Conservation (phyloP, 208 protist genomes). For the Trypanosomatidae sp. region DNA sequence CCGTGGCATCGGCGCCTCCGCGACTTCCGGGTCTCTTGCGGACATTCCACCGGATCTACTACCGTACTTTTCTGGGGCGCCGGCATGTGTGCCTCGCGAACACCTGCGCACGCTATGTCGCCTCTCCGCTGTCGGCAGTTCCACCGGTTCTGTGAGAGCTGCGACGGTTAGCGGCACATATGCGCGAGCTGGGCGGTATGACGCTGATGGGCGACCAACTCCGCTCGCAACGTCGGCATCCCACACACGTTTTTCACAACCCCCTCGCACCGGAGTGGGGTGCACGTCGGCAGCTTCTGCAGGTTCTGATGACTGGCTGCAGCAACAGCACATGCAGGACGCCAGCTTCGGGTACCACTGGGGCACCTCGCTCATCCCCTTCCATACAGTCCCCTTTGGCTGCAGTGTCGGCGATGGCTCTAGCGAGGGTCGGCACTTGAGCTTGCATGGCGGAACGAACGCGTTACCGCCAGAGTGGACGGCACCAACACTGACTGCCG, state of each 20-base stretch:
- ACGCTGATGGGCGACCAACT: background rate
- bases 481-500: background rate
- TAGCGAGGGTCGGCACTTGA: background rate
- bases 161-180: background rate
- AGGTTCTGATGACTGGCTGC: background rate
- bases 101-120: conserved; percentile 25
- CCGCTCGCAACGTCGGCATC: background rate
- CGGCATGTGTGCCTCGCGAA: conserved; percentile 25
- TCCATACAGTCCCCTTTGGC: conserved; percentile 18
- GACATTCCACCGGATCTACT: background rate
- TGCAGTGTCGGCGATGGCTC: background rate
- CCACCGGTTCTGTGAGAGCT: background rate
- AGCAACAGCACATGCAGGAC: background rate
- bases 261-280: background rate
- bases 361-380: conserved; percentile 17
- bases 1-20: background rate
- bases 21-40: background rate
- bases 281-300: background rate
- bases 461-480: conserved; percentile 13
- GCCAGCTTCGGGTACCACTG: conserved; percentile 6
- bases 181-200: background rate
- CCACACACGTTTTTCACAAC: background rate
- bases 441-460: background rate
- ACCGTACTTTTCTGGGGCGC: conserved; percentile 11
- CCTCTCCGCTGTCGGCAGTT: conserved; percentile 6